Evolutionary conservation across 2,329 filamentous ascomycete genomes (phyloP).

Genomic region (Talaromyces albobiverticillius): DNA sequence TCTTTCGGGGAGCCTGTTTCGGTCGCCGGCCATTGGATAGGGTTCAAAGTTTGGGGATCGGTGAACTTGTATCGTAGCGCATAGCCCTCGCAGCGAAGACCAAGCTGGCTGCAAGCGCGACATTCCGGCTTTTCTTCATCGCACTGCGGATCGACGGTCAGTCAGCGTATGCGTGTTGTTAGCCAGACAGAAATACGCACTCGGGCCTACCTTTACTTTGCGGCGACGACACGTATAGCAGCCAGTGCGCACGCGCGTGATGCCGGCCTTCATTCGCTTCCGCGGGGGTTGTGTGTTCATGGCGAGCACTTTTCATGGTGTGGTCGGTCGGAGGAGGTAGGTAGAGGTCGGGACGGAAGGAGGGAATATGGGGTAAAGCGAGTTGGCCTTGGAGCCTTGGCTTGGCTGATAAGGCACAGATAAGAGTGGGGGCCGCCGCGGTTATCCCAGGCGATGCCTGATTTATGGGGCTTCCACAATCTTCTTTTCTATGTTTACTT

Average conservation of each 20-base stretch:
- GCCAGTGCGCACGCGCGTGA: slow-evolving; percentile 10
- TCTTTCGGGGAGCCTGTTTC: not conserved
- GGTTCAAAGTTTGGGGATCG: slow-evolving; percentile 4
- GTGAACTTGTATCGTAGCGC: slow-evolving; percentile 7
- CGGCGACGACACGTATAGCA: slow-evolving; percentile 10
- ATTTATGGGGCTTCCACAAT: too few species aligned
- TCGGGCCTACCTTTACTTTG: slow-evolving; percentile 10
- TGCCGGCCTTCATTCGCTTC: slow-evolving; percentile 6
- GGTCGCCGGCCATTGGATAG: not conserved
- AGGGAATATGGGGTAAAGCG: not conserved
- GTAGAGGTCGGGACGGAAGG: not conserved
- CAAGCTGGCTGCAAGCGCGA: slow-evolving; percentile 3
- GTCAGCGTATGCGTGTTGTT: not conserved
- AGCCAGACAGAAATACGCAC: not conserved
- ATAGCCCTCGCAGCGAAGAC: slow-evolving; percentile 10
- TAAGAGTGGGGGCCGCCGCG: too few species aligned
- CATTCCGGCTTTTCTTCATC: slow-evolving; percentile 10
- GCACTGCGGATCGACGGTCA: slow-evolving; percentile 2
- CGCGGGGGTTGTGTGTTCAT: not conserved
- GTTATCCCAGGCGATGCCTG: too few species aligned
- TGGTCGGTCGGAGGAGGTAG: not conserved
- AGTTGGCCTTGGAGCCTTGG: not conserved
- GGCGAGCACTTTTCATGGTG: not conserved
- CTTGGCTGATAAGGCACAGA: too few species aligned
- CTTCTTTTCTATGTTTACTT: too few species aligned